phyloP scores from a whole-genome alignment of 2,329 filamentous ascomycete genomes.

The Alternaria angustiovoidea region DNA sequence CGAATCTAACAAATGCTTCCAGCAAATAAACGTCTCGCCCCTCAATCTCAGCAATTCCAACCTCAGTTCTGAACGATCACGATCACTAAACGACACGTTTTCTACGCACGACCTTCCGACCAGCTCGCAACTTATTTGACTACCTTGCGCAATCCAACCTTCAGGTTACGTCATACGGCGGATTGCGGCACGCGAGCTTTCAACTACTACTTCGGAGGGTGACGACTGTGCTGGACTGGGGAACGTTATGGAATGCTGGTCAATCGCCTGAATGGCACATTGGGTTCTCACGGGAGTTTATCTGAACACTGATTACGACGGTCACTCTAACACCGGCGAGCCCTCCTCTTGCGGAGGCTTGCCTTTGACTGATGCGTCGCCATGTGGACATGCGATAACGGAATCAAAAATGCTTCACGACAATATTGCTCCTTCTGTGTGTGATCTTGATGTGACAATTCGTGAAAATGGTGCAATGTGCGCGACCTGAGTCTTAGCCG shows the following conservation, averaged over 20 bases:
- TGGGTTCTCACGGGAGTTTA: constrained; percentile 47
- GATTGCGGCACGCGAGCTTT: constrained; percentile 38
- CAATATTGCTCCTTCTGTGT: constrained; percentile 25
- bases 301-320: constrained; percentile 41
- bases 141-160: constrained; percentile 21
- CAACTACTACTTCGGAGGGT: constrained; percentile 30
- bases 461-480: constrained; percentile 3
- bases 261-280: constrained; percentile 35
- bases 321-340: constrained; percentile 51
- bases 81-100: constrained; percentile 39
- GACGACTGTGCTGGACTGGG: constrained; percentile 38
- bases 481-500: background rate
- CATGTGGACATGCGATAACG: constrained; percentile 47
- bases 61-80: constrained; percentile 43
- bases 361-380: constrained; percentile 49
- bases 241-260: constrained; percentile 43
- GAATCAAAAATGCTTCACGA: constrained; percentile 51
- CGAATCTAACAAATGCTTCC: constrained; percentile 21
- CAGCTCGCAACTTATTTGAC: constrained; percentile 32
- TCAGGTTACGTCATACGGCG: constrained; percentile 36
- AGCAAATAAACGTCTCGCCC: constrained; percentile 61
- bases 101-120: constrained; percentile 33
- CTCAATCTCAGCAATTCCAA: constrained; percentile 48
- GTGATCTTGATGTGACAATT: constrained; percentile 6
- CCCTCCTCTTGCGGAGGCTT: constrained; percentile 31